Evolutionary conservation across 768 basidiomycete species (phyloP), one percentile per base, ranked within the genome.

Genomic region (Suillus variegatus): DNA sequence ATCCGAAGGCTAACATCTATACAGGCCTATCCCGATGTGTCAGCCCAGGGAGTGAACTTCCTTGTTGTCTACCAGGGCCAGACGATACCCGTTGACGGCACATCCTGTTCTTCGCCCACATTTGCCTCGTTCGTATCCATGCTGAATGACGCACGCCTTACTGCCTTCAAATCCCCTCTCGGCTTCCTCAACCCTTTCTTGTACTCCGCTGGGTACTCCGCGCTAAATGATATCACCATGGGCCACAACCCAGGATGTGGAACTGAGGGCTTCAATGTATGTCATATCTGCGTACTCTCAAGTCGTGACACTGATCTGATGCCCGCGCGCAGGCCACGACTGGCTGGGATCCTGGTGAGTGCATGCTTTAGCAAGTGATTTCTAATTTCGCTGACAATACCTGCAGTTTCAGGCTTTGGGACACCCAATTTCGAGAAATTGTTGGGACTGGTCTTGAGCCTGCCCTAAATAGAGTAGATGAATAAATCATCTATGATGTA

Each of bases 11-110:
- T 60, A 62, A 61, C 46, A 46, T 52, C 9, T 64, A 13, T 38
- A 83, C 25, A 60, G 87, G 90, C 78, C 9, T 79, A 81, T 70
- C 91, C 90, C 16, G 91, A 92, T 68, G 88, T 92, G 40, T 77
- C 89, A 0, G 89, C 90, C 0, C 88, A 88, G 70, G 81, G 81
- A 0, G 70, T 76, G 57, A 73, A 78, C 46, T 91, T 85, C 80
- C 73, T 77, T 14, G 80, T 91, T 46, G 80, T 81, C 73, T 74
- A 81, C 57, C 65, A 77, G 25, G 80, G 80, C 14, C 20, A 66
- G 32, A 72, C 76, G 28, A n/a, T 5, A 0, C 61, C 64, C 46
- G 68, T 73, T 6, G 74, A 55, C 16, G 80, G 81, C 22, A 82
- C 81, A 0, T 79, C 77, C 0, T 71, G 69, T 5, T 71, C 77